These are phyloP conservation scores for Hygrophorus pudorinus DNA, from an alignment of 768 basidiomycete species.

Conservation along the genomic window DNA sequence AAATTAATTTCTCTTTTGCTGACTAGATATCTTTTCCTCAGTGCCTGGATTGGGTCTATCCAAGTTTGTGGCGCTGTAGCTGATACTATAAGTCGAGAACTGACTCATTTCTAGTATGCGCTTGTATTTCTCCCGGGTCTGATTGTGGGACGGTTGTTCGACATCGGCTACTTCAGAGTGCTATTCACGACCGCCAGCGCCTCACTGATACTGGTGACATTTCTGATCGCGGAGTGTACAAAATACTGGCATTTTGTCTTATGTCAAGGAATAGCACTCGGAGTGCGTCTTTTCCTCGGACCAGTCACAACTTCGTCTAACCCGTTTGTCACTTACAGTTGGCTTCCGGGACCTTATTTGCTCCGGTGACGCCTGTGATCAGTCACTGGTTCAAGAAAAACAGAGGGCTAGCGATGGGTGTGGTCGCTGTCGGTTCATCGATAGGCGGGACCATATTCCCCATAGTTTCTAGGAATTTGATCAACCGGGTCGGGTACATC, in stretches of 20 bases:
- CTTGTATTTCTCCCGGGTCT: conserved; percentile 41
- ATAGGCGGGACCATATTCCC: conserved; percentile 57
- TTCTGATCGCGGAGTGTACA: conserved; percentile 49
- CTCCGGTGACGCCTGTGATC: conserved; percentile 37
- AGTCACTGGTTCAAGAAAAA: conserved; percentile 58
- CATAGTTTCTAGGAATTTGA: conserved; percentile 42
- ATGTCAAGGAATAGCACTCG: conserved; percentile 51
- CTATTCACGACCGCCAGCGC: conserved; percentile 34
- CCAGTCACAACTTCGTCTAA: neutral
- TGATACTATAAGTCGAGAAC: neutral
- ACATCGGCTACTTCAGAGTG: conserved; percentile 45
- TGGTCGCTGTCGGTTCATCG: conserved; percentile 46
- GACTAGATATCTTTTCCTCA: conserved; percentile 3
- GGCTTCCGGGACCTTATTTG: conserved; percentile 36
- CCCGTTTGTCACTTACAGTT: conserved; percentile 10
- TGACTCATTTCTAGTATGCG: conserved; percentile 28
- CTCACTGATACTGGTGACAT: conserved; percentile 36
- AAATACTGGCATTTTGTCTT: conserved; percentile 60
- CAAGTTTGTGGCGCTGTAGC: conserved; percentile 8
- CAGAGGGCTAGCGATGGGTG: conserved; percentile 42
- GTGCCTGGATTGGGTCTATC: conserved; percentile 25
- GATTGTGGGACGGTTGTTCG: conserved; percentile 47
- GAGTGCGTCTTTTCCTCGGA: conserved; percentile 25
- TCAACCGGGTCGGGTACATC: conserved; percentile 40
- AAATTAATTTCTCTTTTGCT: neutral